Evolutionary conservation across 2,329 filamentous ascomycete genomes (phyloP).

Genomic region (Parasarocladium wereldwijsianum): DNA sequence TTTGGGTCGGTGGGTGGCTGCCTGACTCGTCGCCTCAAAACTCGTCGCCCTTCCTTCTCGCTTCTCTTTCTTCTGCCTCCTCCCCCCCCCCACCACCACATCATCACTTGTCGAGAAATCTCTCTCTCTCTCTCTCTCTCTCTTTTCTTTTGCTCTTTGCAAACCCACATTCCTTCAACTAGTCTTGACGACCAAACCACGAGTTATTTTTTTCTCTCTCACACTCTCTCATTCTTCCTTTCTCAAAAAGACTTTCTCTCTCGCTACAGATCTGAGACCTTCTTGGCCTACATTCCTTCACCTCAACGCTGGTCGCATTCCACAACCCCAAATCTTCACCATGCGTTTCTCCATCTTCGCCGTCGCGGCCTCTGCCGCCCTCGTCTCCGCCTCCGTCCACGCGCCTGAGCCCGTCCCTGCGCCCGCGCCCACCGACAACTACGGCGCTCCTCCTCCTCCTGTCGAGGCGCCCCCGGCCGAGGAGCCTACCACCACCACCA

Average conservation of each 20-base stretch:
- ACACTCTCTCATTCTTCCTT: constrained; percentile 1
- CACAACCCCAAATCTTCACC: constrained; percentile 13
- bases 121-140: constrained; percentile 2
- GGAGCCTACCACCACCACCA: constrained; percentile 19
- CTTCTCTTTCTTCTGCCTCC: not conserved
- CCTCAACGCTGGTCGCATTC: not conserved
- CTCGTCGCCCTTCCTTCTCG: too few relatives aligned
- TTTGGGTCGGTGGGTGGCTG: too few relatives aligned
- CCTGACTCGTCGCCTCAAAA: too few relatives aligned
- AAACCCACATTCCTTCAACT: constrained; percentile 4
- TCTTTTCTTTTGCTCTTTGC: not conserved
- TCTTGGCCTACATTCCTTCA: not conserved
- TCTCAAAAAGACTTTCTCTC: not conserved
- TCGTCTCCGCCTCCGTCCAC: too few relatives aligned
- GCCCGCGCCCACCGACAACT: too few relatives aligned
- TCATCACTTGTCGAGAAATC: not conserved
- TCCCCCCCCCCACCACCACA: constrained; percentile 1
- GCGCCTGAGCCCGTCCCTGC: too few relatives aligned
- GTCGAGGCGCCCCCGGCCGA: constrained; percentile 21
- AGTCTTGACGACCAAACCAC: constrained; percentile 3
- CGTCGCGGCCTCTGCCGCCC: constrained; percentile 22
- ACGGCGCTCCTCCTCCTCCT: too few relatives aligned
- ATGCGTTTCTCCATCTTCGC: constrained; percentile 31
- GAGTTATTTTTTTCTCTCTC: too few relatives aligned
- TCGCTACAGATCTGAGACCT: not conserved